Evolutionary conservation across 306 rosid species (phyloP).

Genomic region (Ammopiptanthus mongolicus): DNA sequence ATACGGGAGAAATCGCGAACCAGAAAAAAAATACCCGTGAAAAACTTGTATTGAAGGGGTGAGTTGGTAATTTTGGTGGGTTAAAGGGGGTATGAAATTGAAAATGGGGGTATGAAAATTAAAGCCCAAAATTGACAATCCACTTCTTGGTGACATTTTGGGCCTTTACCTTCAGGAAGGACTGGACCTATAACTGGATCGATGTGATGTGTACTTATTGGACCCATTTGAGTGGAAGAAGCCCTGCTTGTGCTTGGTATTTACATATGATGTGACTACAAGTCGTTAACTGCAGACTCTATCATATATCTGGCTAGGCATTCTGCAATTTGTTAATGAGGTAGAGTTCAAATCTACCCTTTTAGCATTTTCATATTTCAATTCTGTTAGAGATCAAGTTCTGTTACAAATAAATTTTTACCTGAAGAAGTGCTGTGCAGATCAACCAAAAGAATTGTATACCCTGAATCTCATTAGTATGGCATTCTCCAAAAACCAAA

Average conservation of each 20-base stretch:
- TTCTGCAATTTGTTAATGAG: constrained; percentile 83
- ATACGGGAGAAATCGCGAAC: no score
- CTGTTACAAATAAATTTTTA: neutral
- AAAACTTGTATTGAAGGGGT: no score
- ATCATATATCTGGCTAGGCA: no score
- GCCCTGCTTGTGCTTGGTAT: neutral
- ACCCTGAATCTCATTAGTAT: neutral
- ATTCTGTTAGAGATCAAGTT: neutral
- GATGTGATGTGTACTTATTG: neutral
- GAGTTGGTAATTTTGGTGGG: no score
- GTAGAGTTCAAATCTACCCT: no score
- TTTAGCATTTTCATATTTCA: neutral
- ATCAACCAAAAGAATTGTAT: constrained; percentile 1
- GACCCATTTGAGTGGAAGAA: neutral
- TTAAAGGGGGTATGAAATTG: no score
- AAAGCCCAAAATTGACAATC: no score
- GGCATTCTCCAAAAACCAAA: neutral
- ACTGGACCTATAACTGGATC: neutral
- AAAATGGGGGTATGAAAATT: no score
- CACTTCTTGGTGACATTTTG: neutral
- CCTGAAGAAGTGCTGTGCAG: neutral
- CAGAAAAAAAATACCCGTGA: no score
- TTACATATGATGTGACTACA: no score
- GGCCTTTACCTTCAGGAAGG: neutral
- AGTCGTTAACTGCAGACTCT: no score